Base-by-base conservation (phyloP, 306 rosid genomes). In the Vicia faba region DNA sequence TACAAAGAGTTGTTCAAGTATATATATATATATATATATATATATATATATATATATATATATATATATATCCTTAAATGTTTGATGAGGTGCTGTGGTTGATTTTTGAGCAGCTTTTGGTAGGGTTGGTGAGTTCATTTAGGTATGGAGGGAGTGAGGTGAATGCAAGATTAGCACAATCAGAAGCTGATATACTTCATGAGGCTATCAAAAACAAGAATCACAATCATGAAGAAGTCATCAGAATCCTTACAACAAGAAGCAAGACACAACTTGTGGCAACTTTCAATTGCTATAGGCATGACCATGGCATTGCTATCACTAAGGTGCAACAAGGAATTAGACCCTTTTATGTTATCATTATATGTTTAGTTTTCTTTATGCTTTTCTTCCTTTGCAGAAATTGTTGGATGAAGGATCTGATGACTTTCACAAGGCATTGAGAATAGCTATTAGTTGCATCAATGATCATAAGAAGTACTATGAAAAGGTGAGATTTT, bases 191-290 rank as follows among this genome's bases (percentile, higher is more conserved):
- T 44, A 64, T 83, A 31, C 85, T 92, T 79, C 88, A 84, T 40
- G 80, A 79, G 31, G 86, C 92, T 38, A 75, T 89, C 46, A 88
- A 87, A 69, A 75, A 77, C 14, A 88, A 79, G 55, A 72, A 63
- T 11, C 71, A 59, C 11, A 68, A 72, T 36, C 40, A 65, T 70
- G 92, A 85, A 44, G 96, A 89, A 79, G 75, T 85, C 4, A 87
- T 85, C 19, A 85, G 96, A 79, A 87, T 87, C 48, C 79, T 89
- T 13, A 87, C 81, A 7, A 92, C 96, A 28, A 85, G 96, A 62
- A 86, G 92, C 82, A 89, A 80, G 72, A 59, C 80, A 0, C 96
- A 89, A 72, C 88, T 89, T 80, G 72, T 84, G 39, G 92, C 89
- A 0, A 84, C 88, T 53, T 86, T 89, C 83, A 92, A 89, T 56